Conservation (phyloP, 1,139 yeast genomes). For the Candida buenavistaensis region DNA sequence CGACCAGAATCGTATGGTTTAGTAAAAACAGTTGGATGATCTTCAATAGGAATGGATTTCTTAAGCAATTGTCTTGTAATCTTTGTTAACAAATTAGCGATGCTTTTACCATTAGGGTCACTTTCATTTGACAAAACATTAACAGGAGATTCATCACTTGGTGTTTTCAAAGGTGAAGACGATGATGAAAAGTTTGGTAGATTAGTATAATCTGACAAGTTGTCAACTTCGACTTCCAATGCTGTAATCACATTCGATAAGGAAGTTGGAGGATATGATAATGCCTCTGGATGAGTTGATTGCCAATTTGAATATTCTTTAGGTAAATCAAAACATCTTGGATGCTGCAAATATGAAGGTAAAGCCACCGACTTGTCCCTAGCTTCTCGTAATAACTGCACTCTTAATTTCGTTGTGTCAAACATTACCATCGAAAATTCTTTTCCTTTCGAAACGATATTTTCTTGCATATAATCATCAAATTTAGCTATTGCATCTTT, state of each 20-base stretch:
- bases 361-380: conserved; percentile 70
- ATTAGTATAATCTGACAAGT: conserved; percentile 13
- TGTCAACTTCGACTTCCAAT: conserved; percentile 51
- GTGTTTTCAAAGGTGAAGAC: conserved; percentile 9
- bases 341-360: conserved; percentile 75
- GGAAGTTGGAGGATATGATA: conserved; percentile 50
- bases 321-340: conserved; percentile 73
- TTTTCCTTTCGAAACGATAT: conserved; percentile 39
- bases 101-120: conserved; percentile 11
- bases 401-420: conserved; percentile 69
- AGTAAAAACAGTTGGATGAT: conserved; percentile 57
- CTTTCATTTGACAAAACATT: conserved; percentile 3
- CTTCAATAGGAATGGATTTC: conserved; percentile 55
- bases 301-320: conserved; percentile 77
- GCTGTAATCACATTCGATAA: conserved; percentile 57
- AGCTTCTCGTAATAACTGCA: conserved; percentile 79
- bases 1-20: conserved; percentile 74
- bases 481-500: conserved; percentile 60
- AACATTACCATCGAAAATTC: conserved; percentile 70
- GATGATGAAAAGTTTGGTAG: conserved; percentile 10
- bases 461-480: conserved; percentile 49
- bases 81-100: conserved; percentile 30
- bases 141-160: conserved; percentile 7
- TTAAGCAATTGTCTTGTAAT: conserved; percentile 52
- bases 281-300: conserved; percentile 57